Evolutionary conservation across 78 protist species (phyloP), one percentile per base, ranked within the genome.

Genomic region (Polysphondylium violaceum): DNA sequence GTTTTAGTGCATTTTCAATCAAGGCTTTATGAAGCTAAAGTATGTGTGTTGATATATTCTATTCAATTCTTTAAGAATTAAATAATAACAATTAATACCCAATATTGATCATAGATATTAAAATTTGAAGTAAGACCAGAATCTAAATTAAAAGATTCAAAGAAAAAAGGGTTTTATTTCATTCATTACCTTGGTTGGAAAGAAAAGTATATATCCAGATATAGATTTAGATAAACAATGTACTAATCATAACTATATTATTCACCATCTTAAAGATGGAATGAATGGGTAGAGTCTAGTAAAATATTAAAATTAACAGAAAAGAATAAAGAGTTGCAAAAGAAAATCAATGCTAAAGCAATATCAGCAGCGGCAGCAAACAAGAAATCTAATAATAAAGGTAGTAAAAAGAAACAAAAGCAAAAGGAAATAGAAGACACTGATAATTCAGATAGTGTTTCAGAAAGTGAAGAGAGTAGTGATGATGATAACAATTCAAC

Each of bases 131-230:
- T n/a, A n/a, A 65, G 23, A 65, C 58, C 53, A 67, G 25, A 33
- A 40, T 27, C 21, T 38, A 55, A 36, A 16, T 59, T 38, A 75
- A 31, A 27, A 0, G 86, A 75, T 72, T 16, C 38, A 33, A 72
- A 72, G 47, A 75, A 59, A 31, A 58, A 59, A 40, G 55, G 29
- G 23, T 40, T 29, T 4, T 75, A 58, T 25, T 75, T 31, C 43
- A 75, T 75, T 31, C 86, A 75, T 75, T 75, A 75, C 41, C 33
- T 41, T 23, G 86, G 86, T 75, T 75, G 86, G 86, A 75, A 75
- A 25, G 86, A 75, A 59, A 75, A 75, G 86, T 75, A 58, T 27
- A 1, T 29, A 27, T n/a, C n/a, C n/a, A n/a, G n/a, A n/a, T n/a
- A n/a, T n/a, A n/a, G n/a, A n/a, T n/a, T n/a, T n/a, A n/a, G n/a